Base-by-base conservation (phyloP, 345 rosid genomes). In the Noccaea bulbosa region DNA sequence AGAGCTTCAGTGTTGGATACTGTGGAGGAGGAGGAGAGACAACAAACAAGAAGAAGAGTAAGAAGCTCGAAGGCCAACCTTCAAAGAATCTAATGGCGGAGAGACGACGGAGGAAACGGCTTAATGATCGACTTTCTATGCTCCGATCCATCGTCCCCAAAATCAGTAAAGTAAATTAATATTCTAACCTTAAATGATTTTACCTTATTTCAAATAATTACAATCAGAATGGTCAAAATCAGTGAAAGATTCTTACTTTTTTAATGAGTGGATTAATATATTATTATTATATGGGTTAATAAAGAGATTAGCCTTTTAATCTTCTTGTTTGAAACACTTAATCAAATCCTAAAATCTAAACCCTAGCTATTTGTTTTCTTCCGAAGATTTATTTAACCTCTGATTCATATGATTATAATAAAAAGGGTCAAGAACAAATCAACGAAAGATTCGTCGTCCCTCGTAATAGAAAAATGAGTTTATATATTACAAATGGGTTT, bases 81-180 rank as follows among this genome's bases (percentile, higher is more conserved):
- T 92, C 96, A 1, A 92, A 92, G 86, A 92, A 92, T 78, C 65
- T 88, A 32, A 87, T 88, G 96, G 97, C 97, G 0, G 97, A 90
- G 78, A 83, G 96, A 71, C 87, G 97, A 55, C 80, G 93, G 71
- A 87, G 96, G 65, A 88, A 90, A 83, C 73, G 97, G 37, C 81
- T 93, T 59, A 88, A 91, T 70, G 96, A 87, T 70, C 77, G 93
- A 20, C 92, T 90, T 32, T 87, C 93, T 43, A 93, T 89, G 93
- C 87, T 92, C 51, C 82, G 98, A 83, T 92, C 98, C 74, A 85
- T 92, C 27, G 98, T 92, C 50, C 96, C 98, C 8, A 92, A 92
- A 86, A 92, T 92, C 81, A 89, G 94, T 80, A 92, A 92, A 96
- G 98, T 89, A 53, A 55, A 46, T 55, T 7, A 20, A 2, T 7